Base-by-base conservation (phyloP, 2,329 filamentous ascomycete genomes). In the Pseudogymnoascus sp. region DNA sequence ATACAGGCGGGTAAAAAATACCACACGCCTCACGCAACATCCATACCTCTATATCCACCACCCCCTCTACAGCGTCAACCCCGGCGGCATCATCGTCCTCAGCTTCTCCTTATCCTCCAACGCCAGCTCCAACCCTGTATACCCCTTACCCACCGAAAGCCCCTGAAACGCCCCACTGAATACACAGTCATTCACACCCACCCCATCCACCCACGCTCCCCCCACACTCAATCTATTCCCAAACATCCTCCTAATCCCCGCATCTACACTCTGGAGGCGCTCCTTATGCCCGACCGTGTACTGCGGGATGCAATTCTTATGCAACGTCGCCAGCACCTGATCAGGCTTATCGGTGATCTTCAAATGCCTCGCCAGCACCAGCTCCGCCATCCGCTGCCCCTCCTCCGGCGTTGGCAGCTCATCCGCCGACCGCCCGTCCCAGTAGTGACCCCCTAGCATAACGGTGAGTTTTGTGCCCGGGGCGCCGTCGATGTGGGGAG, bases 391-490 rank as follows among this genome's bases (percentile, higher is more conserved):
- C 5, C 76, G 72, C 25, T 89, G 77, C 14, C 86, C 91, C 67
- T 89, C 82, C 12, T 87, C 79, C 66, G 87, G 81, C 60, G 82
- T 78, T 0, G 91, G 92, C 64, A 84, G 84, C 40, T 79, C 77
- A 8, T 64, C 61, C 0, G 69, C 61, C 1, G 75, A 70, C 53
- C 67, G 71, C 64, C 79, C 82, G 73, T 91, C 82, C 91, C 91
- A 97, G 83, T 90, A 91, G 76, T 97, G 92, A 1, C 95, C 95
- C 64, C 95, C 95, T 63, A 99, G 79, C 86, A 99, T 96, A 69
- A 97, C 90, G 14, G 93, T 96, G 62, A 97, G 76, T 74, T 96
- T 96, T 12, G 91, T 96, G 23, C 90, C 91, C 11, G 66, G 25
- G 1, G 75, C 79, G 3, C 76, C 79, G 59, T 75, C 70, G 46